Evolutionary conservation across 2,329 filamentous ascomycete genomes (phyloP).

Genomic region (Neoscytalidium dimidiatum): DNA sequence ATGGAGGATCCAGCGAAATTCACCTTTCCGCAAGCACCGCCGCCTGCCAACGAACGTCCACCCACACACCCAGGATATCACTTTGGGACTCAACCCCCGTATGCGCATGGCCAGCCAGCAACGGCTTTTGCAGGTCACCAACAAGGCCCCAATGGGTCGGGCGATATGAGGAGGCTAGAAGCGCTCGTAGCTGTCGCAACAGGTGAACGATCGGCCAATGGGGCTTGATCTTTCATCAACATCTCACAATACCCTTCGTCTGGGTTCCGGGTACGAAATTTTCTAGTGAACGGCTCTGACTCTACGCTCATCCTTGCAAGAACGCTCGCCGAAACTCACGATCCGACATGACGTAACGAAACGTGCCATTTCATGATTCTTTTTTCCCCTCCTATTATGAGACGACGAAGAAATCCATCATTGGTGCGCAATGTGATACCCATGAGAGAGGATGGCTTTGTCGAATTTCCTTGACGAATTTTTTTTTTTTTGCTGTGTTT

Average conservation of each 20-base stretch:
- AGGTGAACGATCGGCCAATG: slow-evolving; percentile 46
- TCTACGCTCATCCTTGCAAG: neutral
- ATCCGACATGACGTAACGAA: slow-evolving; percentile 22
- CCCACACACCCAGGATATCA: slow-evolving; percentile 23
- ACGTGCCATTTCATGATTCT: slow-evolving; percentile 20
- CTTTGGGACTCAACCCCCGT: slow-evolving; percentile 28
- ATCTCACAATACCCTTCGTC: slow-evolving; percentile 24
- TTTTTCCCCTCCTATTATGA: slow-evolving; percentile 21
- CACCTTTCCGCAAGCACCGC: slow-evolving; percentile 26
- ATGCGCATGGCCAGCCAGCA: slow-evolving; percentile 33
- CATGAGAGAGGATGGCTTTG: slow-evolving; percentile 29
- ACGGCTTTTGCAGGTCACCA: slow-evolving; percentile 20
- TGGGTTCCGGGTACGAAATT: slow-evolving; percentile 21
- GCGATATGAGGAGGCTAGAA: slow-evolving; percentile 60
- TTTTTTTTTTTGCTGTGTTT: neutral
- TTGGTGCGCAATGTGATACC: slow-evolving; percentile 32
- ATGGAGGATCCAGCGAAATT: slow-evolving; percentile 45
- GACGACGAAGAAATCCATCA: slow-evolving; percentile 29
- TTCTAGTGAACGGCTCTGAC: neutral
- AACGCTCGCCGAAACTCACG: slow-evolving; percentile 16
- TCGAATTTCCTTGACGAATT: slow-evolving; percentile 21
- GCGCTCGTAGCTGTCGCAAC: slow-evolving; percentile 68
- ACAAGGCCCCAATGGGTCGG: slow-evolving; percentile 28
- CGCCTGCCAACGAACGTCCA: slow-evolving; percentile 37
- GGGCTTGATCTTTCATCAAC: slow-evolving; percentile 20